These are phyloP conservation scores for Aspergillus egyptiacus DNA, from an alignment of 495 filamentous ascomycete genomes.

Conservation along the genomic window DNA sequence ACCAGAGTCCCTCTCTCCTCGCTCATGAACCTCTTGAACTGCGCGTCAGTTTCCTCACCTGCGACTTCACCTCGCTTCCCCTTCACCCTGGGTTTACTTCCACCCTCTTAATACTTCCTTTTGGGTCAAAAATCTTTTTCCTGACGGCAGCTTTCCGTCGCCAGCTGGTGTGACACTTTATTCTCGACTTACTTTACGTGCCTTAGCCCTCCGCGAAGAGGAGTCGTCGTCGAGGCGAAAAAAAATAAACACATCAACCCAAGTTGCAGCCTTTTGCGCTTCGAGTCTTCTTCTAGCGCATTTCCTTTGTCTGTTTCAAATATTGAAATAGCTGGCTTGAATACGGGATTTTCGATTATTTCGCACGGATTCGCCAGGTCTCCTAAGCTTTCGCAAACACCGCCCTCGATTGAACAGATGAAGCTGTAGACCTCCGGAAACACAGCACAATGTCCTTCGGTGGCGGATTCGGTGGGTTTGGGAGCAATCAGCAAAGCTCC, in stretches of 20 bases:
- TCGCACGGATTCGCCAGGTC: slow-evolving; percentile 3
- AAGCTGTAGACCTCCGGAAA: slow-evolving; percentile 24
- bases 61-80: slow-evolving; percentile 22
- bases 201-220: not conserved
- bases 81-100: slow-evolving; percentile 15
- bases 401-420: slow-evolving; percentile 28
- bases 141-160: slow-evolving; percentile 16
- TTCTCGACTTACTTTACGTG: not conserved
- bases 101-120: slow-evolving; percentile 18
- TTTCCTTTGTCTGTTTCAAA: slow-evolving; percentile 2
- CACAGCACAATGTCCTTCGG: slow-evolving; percentile 41
- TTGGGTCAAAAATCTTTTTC: slow-evolving; percentile 12
- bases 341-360: not conserved
- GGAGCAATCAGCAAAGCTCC: slow-evolving; percentile 52
- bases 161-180: slow-evolving; percentile 15
- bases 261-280: slow-evolving; percentile 12
- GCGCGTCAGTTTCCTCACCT: slow-evolving; percentile 24
- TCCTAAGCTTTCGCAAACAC: slow-evolving; percentile 1
- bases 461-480: slow-evolving; percentile 48
- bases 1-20: slow-evolving; percentile 4
- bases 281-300: slow-evolving; percentile 12
- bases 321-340: not conserved
- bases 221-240: not conserved
- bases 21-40: slow-evolving; percentile 14
- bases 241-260: slow-evolving; percentile 15